phyloP scores from a whole-genome alignment of 2,329 filamentous ascomycete species.

The Ambrosiella beaveri region DNA sequence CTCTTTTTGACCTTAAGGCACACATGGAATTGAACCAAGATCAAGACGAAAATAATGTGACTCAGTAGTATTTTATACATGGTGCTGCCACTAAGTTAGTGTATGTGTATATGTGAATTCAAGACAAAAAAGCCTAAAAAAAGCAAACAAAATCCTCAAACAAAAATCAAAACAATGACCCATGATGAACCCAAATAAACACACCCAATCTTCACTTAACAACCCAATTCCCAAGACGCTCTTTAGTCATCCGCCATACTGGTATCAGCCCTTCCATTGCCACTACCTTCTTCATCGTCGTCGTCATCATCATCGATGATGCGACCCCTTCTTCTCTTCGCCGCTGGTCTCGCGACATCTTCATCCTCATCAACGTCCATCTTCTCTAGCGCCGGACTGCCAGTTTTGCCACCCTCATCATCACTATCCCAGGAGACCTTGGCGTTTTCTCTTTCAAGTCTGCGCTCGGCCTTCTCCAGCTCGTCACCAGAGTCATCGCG shows the following conservation, averaged over 20 bases:
- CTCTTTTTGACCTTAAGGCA: not conserved
- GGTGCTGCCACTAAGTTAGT: conserved; percentile 5
- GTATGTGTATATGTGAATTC: conserved; percentile 3
- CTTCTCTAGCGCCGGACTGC: conserved; percentile 19
- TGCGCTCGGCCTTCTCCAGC: conserved; percentile 19
- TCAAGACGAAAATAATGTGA: not conserved
- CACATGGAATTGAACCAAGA: not conserved
- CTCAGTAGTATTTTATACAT: not conserved
- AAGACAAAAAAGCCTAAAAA: not conserved
- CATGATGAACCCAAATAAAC: not conserved
- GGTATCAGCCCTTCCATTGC: conserved; percentile 16
- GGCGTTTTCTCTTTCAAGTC: conserved; percentile 16
- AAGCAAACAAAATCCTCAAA: not conserved
- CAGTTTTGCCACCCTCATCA: conserved; percentile 1
- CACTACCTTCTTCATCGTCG: conserved; percentile 25
- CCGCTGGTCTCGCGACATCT: conserved; percentile 28
- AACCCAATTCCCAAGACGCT: not conserved
- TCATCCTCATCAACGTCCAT: conserved; percentile 41
- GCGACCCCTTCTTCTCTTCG: conserved; percentile 26
- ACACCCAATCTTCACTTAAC: conserved; percentile 1
- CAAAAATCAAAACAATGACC: not conserved
- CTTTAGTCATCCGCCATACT: conserved; percentile 10
- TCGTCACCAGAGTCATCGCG: conserved; percentile 18
- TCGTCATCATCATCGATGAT: conserved; percentile 35
- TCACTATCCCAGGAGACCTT: not conserved